Percentiles rank a stretch among this genome's conserved stretches.
phyloP scores from a whole-genome alignment of 768 basidiomycete species.

The Amanita pallidorosea region DNA sequence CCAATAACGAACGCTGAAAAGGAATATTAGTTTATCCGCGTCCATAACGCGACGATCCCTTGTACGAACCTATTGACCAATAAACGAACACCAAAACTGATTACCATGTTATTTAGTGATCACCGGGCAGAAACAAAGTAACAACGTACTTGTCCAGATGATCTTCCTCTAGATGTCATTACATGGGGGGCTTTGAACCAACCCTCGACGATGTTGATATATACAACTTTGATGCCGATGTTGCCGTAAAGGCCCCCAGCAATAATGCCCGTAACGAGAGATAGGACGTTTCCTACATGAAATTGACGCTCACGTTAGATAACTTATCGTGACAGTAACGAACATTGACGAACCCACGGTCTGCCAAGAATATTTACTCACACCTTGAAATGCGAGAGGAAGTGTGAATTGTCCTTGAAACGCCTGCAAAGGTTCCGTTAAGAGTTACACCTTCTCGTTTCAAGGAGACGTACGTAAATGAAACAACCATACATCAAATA shows the following conservation, averaged over 20 bases:
- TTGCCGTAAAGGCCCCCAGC: constrained; percentile 57
- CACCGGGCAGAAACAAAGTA: not conserved
- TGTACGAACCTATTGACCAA: constrained; percentile 36
- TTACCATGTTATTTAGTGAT: constrained; percentile 2
- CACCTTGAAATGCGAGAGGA: constrained; percentile 34
- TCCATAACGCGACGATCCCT: constrained; percentile 40
- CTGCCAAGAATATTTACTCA: constrained; percentile 35
- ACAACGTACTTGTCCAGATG: constrained; percentile 31
- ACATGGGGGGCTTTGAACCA: constrained; percentile 40
- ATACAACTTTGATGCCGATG: constrained; percentile 51
- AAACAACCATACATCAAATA: constrained; percentile 51
- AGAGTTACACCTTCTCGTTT: not conserved
- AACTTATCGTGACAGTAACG: not conserved
- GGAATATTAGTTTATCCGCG: constrained; percentile 41
- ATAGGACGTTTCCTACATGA: constrained; percentile 29
- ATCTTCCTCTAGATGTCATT: constrained; percentile 28
- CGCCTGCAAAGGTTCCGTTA: constrained; percentile 18
- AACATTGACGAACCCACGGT: constrained; percentile 24
- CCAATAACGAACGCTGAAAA: constrained; percentile 22
- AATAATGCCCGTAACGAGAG: constrained; percentile 41
- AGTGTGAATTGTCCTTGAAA: constrained; percentile 56
- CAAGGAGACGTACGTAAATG: constrained; percentile 24
- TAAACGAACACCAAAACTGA: constrained; percentile 25
- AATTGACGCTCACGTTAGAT: not conserved
- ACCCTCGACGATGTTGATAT: constrained; percentile 41